A percentile compares a stretch with the other conserved stretches of the same genome.
phyloP scores from a whole-genome alignment of 345 rosid genomes.

The Melastoma malabathricum region DNA sequence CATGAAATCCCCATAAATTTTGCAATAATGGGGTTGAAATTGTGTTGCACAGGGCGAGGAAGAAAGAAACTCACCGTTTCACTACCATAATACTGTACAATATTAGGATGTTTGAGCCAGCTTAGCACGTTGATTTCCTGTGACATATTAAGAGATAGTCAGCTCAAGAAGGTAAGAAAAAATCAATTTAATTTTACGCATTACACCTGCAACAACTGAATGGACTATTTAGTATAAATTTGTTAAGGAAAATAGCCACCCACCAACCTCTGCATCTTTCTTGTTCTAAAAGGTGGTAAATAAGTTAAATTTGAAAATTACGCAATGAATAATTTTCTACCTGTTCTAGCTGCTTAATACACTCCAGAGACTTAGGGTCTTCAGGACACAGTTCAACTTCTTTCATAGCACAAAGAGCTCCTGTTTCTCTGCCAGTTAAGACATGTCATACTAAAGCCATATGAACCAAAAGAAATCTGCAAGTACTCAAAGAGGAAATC shows the following conservation, averaged over 20 bases:
- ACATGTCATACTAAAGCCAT: neutral
- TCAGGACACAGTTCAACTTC: conserved; percentile 3
- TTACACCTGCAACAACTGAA: too few relatives aligned
- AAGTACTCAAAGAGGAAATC: neutral
- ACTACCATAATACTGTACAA: conserved; percentile 12
- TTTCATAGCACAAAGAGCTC: conserved; percentile 6
- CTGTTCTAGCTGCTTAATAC: conserved; percentile 9
- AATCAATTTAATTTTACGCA: neutral
- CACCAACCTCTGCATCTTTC: neutral
- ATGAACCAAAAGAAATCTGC: neutral
- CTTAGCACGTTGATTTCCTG: conserved; percentile 14
- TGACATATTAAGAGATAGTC: conserved; percentile 5
- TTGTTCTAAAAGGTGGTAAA: neutral
- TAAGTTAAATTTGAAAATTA: too few relatives aligned
- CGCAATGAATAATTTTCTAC: neutral
- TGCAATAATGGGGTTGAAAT: too few relatives aligned
- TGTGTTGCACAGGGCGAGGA: neutral
- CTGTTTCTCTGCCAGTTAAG: conserved; percentile 4
- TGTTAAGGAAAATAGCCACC: neutral
- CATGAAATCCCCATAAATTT: neutral
- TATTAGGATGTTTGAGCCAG: conserved; percentile 12
- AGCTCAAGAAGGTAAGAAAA: conserved; percentile 3
- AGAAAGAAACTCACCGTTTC: conserved; percentile 5
- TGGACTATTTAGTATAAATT: too few relatives aligned
- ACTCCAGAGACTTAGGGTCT: conserved; percentile 8